Evolutionary conservation across 768 basidiomycete genomes (phyloP).

Genomic region (Naganishia antarctica): DNA sequence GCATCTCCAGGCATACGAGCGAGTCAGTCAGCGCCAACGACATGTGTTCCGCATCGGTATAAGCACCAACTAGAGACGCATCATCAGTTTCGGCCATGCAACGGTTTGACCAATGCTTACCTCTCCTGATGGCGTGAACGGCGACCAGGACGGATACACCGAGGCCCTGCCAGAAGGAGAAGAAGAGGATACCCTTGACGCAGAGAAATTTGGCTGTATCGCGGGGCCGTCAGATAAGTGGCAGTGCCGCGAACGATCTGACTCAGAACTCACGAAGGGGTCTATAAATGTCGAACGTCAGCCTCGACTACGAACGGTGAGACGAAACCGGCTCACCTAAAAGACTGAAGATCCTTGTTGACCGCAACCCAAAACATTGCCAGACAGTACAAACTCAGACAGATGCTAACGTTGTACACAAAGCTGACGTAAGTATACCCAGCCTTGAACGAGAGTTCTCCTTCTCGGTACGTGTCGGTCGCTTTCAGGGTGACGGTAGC

Average conservation of each 20-base stretch:
- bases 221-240: neutral
- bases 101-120: constrained; percentile 34
- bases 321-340: constrained; percentile 59
- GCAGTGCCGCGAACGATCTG: no score
- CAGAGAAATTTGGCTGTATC: constrained; percentile 84
- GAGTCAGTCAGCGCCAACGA: constrained; percentile 84
- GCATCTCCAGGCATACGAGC: constrained; percentile 95
- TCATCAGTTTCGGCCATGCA: no score
- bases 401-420: constrained; percentile 54
- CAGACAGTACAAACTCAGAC: constrained; percentile 59
- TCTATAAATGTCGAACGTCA: constrained; percentile 13
- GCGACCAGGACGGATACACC: constrained; percentile 83
- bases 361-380: constrained; percentile 97
- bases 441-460: constrained; percentile 72
- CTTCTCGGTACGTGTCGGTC: constrained; percentile 80
- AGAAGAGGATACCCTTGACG: constrained; percentile 96
- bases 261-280: constrained; percentile 49
- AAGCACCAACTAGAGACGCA: constrained; percentile 62
- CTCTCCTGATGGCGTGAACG: constrained; percentile 64
- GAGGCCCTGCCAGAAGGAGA: constrained; percentile 96
- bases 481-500: constrained; percentile 82
- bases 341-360: constrained; percentile 79
- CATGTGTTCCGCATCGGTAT: constrained; percentile 81
- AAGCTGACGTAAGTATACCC: constrained; percentile 89
- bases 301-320: no score